phyloP scores from a whole-genome alignment of 1,284 basidiomycete species.

The Agaricales sp. region DNA sequence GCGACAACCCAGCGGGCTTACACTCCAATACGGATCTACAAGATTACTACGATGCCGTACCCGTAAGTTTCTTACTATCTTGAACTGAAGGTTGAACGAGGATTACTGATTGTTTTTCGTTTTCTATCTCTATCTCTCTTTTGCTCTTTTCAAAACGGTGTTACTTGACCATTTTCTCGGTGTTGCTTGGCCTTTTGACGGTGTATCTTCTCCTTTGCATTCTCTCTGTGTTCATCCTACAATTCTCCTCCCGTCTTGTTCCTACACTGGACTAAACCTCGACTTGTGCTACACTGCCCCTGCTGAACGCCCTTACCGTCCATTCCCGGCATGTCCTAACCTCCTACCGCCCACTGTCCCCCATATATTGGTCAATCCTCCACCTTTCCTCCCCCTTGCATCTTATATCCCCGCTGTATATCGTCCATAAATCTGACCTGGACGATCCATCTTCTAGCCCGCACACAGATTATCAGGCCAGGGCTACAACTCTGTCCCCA shows the following conservation, averaged over 20 bases:
- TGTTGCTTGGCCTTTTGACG: no score
- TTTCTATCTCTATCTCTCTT: neutral
- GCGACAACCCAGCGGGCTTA: slow-evolving; percentile 11
- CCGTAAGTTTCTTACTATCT: slow-evolving; percentile 6
- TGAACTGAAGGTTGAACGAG: no score
- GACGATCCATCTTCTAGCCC: slow-evolving; percentile 5
- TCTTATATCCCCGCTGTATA: neutral
- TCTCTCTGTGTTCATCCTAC: neutral
- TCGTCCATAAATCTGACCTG: neutral
- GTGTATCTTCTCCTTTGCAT: no score
- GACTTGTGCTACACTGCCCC: no score
- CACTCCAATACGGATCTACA: slow-evolving; percentile 19
- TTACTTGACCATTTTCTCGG: neutral
- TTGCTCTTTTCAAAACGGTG: neutral
- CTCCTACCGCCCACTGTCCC: neutral
- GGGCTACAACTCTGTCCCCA: slow-evolving; percentile 1
- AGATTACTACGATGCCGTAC: slow-evolving; percentile 18
- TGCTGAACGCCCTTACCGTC: no score
- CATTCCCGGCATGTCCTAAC: neutral
- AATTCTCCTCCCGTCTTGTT: neutral
- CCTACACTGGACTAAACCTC: no score
- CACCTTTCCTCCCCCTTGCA: neutral
- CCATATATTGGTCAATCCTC: neutral
- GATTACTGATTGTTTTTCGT: no score
- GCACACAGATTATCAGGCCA: slow-evolving; percentile 2